Percentiles rank a stretch among this genome's conserved stretches.
phyloP scores from a whole-genome alignment of 1,284 basidiomycete genomes.

The Ustilago xerochloae region DNA sequence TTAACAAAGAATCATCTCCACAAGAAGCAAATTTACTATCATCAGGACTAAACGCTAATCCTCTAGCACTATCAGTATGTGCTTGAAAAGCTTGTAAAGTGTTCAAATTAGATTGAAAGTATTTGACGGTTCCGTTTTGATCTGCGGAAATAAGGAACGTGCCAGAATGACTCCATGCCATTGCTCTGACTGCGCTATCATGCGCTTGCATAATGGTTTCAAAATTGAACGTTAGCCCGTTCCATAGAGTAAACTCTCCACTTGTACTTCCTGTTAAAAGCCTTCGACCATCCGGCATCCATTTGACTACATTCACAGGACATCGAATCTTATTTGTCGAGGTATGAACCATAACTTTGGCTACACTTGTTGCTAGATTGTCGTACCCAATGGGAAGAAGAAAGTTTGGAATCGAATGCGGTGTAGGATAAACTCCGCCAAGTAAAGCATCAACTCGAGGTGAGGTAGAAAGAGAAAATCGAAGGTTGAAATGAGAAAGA shows the following conservation, averaged over 20 bases:
- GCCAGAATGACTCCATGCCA: slow-evolving; percentile 90
- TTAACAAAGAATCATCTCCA: slow-evolving; percentile 91
- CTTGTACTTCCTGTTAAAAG: slow-evolving; percentile 93
- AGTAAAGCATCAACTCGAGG: slow-evolving; percentile 13
- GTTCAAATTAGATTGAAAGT: slow-evolving; percentile 99
- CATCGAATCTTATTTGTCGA: slow-evolving; percentile 98
- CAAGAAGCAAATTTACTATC: slow-evolving; percentile 91
- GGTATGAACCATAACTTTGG: slow-evolving; percentile 95
- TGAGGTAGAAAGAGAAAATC: slow-evolving; percentile 7
- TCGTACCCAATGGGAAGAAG: slow-evolving; percentile 90
- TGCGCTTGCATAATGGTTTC: slow-evolving; percentile 98
- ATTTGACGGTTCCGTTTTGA: slow-evolving; percentile 94
- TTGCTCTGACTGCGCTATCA: slow-evolving; percentile 89
- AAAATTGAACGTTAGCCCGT: slow-evolving; percentile 98
- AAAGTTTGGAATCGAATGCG: slow-evolving; percentile 70
- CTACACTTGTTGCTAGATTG: slow-evolving; percentile 87
- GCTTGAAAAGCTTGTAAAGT: slow-evolving; percentile 93
- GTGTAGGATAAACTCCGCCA: slow-evolving; percentile 46
- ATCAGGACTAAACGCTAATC: slow-evolving; percentile 89
- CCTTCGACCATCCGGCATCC: slow-evolving; percentile 94
- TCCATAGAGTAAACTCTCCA: slow-evolving; percentile 99
- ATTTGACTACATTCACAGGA: slow-evolving; percentile 93
- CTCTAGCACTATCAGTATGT: slow-evolving; percentile 79
- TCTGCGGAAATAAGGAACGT: slow-evolving; percentile 91
- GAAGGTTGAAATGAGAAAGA: slow-evolving; percentile 78